A percentile compares a stretch with the other conserved stretches of the same genome.
These are phyloP conservation scores for Metschnikowia bowlesiae DNA, from an alignment of 805 yeast genomes.

Conservation along the genomic window DNA sequence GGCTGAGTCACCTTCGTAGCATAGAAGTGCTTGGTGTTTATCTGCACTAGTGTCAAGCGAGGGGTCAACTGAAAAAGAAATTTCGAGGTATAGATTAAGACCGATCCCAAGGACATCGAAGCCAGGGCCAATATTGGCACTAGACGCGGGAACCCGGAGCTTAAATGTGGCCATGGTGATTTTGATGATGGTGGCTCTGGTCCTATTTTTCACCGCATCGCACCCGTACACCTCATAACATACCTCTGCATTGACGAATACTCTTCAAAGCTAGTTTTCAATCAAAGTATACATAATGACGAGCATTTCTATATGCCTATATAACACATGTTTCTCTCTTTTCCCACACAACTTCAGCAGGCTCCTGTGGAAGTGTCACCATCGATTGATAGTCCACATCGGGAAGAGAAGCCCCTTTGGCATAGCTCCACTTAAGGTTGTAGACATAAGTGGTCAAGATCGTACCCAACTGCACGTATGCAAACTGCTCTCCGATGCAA, in stretches of 20 bases:
- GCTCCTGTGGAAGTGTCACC: constrained; percentile 86
- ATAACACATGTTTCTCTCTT: constrained; percentile 47
- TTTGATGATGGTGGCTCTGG: constrained; percentile 23
- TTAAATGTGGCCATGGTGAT: constrained; percentile 42
- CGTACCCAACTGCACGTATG: constrained; percentile 87
- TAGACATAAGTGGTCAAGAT: constrained; percentile 70
- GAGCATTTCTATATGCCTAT: constrained; percentile 7
- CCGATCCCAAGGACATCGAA: constrained; percentile 96
- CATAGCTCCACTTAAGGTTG: constrained; percentile 69
- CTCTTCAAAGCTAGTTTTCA: too few relatives aligned
- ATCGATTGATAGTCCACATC: constrained; percentile 76
- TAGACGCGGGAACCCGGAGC: constrained; percentile 88
- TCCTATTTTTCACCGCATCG: neutral
- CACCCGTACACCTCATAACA: constrained; percentile 2
- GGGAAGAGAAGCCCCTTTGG: constrained; percentile 44
- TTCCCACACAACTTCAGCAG: constrained; percentile 69
- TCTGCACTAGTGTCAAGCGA: constrained; percentile 45
- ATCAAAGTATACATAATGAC: too few relatives aligned
- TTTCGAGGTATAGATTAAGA: constrained; percentile 64
- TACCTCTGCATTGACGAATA: neutral
- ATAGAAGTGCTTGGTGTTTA: constrained; percentile 62
- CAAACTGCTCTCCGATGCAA: constrained; percentile 98
- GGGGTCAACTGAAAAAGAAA: constrained; percentile 64
- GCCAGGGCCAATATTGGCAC: constrained; percentile 98
- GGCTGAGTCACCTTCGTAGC: constrained; percentile 80